Base-by-base conservation (phyloP, 2,329 filamentous ascomycete species). In the Diaporthe vaccinii region DNA sequence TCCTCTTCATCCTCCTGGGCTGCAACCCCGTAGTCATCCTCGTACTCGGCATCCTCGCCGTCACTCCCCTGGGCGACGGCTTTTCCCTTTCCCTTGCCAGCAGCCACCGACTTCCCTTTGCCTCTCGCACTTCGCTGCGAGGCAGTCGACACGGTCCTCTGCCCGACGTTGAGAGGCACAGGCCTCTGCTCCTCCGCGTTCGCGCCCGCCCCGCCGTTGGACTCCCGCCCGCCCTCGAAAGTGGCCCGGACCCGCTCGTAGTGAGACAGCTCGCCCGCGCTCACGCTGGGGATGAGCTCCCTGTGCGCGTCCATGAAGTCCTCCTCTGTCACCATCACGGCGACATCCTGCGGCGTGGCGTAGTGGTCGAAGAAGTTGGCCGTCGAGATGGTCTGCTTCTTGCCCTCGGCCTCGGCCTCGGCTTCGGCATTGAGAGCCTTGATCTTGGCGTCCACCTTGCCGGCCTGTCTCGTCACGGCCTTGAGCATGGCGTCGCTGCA, bases 401-500 rank as follows among this genome's bases (percentile, higher is more conserved):
- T 71, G 80, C 75, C 71, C 80, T 77, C 78, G 80, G 51, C 79
- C 61, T 41, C 53, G 80, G 51, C 79, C 61, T 41, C 53, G 15
- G 73, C 73, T n/a, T 53, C 76, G 8, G 78, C 80, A 80, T 94
- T 94, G 82, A 98, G 87, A 6, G 89, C 87, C 31, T 90, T 89
- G 78, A 99, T 94, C 83, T 97, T 97, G 69, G 91, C 88, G 82
- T 99, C 97, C 3, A 98, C 96, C 2, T 91, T 88, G 1, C 91
- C 90, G 2, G 97, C 95, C 82, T 97, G 95, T 7, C 97, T 92
- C 3, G 97, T 99, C 75, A 99, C 96, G 28, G 97, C 97, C 84
- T 99, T 98, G 79, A 99, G 93, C 97, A 99, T 99, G 70, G 97
- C 95, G 83, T 99, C 97, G 58, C 95, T 98, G 86, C 96, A 98